Conservation (phyloP, 306 rosid genomes). For the Acacia confusa region DNA sequence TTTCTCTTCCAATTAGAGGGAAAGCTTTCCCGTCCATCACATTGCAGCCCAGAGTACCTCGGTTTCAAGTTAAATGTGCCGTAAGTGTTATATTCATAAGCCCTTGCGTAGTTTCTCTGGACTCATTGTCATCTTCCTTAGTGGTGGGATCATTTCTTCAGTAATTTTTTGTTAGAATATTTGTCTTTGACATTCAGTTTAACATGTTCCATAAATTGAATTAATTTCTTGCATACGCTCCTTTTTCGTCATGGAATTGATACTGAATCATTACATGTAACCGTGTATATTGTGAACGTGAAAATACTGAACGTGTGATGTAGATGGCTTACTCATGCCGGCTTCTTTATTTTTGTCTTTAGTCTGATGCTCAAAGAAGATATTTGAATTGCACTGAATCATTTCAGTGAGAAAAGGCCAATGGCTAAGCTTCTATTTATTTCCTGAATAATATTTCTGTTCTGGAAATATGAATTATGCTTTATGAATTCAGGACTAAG, state of each 20-base stretch:
- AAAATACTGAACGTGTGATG: too few relatives aligned
- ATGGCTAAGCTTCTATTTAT: neutral
- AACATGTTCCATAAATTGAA: neutral
- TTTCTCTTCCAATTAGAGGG: slow-evolving; percentile 60
- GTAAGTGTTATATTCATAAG: slow-evolving; percentile 46
- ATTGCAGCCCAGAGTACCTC: slow-evolving; percentile 40
- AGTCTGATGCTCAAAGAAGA: neutral
- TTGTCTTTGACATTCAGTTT: neutral
- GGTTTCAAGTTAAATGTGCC: slow-evolving; percentile 60
- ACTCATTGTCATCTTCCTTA: neutral
- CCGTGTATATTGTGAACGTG: neutral
- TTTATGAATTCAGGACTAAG: neutral
- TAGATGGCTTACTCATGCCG: neutral
- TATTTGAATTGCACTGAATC: slow-evolving; percentile 14
- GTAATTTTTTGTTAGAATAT: neutral
- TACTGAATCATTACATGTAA: neutral
- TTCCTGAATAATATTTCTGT: neutral
- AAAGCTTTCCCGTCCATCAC: slow-evolving; percentile 53
- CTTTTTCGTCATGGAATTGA: neutral
- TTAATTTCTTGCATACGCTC: neutral
- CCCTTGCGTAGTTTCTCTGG: neutral
- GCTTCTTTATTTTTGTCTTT: neutral
- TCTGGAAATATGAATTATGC: neutral
- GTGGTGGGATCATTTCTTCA: neutral
- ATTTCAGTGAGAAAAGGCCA: neutral